Evolutionary conservation across 495 filamentous ascomycete species (phyloP).

Genomic region (Xylaria sp.): DNA sequence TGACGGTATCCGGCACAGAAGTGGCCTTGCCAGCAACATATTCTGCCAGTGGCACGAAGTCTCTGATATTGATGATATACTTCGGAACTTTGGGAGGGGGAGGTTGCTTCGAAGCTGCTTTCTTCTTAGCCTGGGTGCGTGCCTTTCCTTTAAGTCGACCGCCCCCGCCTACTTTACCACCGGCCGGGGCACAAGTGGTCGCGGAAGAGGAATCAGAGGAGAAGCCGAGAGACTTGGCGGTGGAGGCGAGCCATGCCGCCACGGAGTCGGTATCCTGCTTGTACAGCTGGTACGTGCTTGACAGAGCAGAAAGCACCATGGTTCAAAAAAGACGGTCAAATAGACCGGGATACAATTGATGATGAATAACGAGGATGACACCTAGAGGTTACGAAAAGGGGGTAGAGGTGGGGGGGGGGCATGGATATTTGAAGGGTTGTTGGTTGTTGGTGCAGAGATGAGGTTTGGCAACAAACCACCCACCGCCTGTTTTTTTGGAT

Average conservation of each 20-base stretch:
- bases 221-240: slow-evolving; percentile 50
- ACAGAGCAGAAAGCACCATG: slow-evolving; percentile 8
- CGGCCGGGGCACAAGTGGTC: slow-evolving; percentile 5
- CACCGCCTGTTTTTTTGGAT: not conserved
- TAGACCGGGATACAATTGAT: not conserved
- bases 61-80: slow-evolving; percentile 48
- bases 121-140: slow-evolving; percentile 37
- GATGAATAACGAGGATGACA: not conserved
- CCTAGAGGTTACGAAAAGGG: not conserved
- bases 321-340: not conserved
- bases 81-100: slow-evolving; percentile 17
- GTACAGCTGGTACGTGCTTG: slow-evolving; percentile 43
- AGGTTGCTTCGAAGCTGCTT: not conserved
- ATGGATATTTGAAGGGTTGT: not conserved
- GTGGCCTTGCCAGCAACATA: slow-evolving; percentile 40
- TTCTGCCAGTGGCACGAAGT: slow-evolving; percentile 49
- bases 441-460: not conserved
- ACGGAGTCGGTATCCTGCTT: slow-evolving; percentile 57
- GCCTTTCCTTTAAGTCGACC: slow-evolving; percentile 46
- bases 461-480: not conserved
- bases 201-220: slow-evolving; percentile 15
- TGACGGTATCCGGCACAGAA: slow-evolving; percentile 36
- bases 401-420: not conserved
- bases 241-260: slow-evolving; percentile 58
- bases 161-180: slow-evolving; percentile 6